Evolutionary conservation across 169 alveolate species (phyloP).

Genomic region (Plasmodium gonderi): DNA sequence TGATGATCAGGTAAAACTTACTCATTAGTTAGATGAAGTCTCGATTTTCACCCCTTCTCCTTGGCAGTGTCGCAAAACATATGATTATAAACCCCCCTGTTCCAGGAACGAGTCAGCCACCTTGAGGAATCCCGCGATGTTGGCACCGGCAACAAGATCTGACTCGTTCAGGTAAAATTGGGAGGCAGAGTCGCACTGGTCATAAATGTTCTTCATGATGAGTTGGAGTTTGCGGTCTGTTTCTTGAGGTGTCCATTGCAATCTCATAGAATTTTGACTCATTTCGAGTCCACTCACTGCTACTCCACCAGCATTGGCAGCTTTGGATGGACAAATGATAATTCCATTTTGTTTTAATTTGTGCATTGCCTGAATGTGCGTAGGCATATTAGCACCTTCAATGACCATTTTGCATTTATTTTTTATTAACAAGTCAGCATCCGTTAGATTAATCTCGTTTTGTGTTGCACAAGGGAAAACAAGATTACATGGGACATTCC

Average conservation of each 20-base stretch:
- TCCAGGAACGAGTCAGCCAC: constrained; percentile 89
- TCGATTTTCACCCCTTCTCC: neutral
- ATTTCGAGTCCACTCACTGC: constrained; percentile 90
- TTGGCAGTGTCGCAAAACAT: neutral
- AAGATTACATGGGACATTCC: constrained; percentile 82
- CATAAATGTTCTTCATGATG: constrained; percentile 84
- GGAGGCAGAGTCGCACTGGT: constrained; percentile 81
- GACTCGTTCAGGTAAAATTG: constrained; percentile 75
- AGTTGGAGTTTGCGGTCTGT: constrained; percentile 81
- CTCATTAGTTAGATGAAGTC: too few relatives aligned
- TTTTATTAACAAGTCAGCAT: constrained; percentile 83
- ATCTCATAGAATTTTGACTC: constrained; percentile 88
- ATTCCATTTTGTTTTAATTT: constrained; percentile 78
- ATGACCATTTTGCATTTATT: constrained; percentile 80
- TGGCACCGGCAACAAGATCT: constrained; percentile 90
- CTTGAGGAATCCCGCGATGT: constrained; percentile 88
- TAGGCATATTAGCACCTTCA: constrained; percentile 92
- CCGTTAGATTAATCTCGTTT: constrained; percentile 85
- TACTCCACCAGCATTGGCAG: constrained; percentile 93
- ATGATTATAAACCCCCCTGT: constrained; percentile 80
- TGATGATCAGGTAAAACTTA: too few relatives aligned
- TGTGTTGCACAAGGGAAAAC: constrained; percentile 91
- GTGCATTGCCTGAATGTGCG: constrained; percentile 85
- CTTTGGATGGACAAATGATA: constrained; percentile 89
- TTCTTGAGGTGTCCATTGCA: constrained; percentile 85